Base-by-base conservation (phyloP, 495 filamentous ascomycete genomes). In the Cetradonia linearis region DNA sequence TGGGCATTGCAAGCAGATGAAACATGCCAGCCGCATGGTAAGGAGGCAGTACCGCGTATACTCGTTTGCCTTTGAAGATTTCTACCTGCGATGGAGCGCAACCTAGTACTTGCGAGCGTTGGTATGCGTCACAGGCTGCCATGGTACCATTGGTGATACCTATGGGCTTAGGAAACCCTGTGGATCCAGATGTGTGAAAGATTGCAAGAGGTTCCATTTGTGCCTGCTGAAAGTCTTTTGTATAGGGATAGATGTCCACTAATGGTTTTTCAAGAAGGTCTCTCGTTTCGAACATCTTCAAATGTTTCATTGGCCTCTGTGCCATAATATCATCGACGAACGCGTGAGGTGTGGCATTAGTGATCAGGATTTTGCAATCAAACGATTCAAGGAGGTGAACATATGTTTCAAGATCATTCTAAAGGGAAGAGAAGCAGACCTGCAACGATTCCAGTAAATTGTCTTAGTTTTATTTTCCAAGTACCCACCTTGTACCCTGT, bases 141-240 rank as follows among this genome's bases (percentile, higher is more conserved):
- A 80, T 11, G 63, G 77, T 77, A 20, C 77, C 79, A 11, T 81
- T 70, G 0, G 69, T 76, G 25, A 71, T 65, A 7, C 72, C 61
- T 4, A 84, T 71, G 1, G 78, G 80, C 65, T 83, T 84, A 0
- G 82, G 73, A 61, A 73, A 60, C 69, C 71, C 82, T 16, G 81
- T 83, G 33, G 80, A 81, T n/a, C 82, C 82, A 33, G 79, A 83
- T 6, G 81, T 83, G 63, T 85, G 83, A 14, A 83, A 66, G 9
- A 83, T 68, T 9, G 76, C 25, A 1, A 73, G 52, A 0, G 73
- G 72, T 1, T 80, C 72, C 68, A 77, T 73, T 59, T 73, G 66
- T 5, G 66, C 71, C 7, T 75, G 64, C 9, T 63, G 56, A 37
- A 67, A 74, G 0, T 66, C 60, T 60, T 70, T 73, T 6, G 54